phyloP scores from a whole-genome alignment of 192 early-diverging fungal genomes.

The Mortierella alpina region DNA sequence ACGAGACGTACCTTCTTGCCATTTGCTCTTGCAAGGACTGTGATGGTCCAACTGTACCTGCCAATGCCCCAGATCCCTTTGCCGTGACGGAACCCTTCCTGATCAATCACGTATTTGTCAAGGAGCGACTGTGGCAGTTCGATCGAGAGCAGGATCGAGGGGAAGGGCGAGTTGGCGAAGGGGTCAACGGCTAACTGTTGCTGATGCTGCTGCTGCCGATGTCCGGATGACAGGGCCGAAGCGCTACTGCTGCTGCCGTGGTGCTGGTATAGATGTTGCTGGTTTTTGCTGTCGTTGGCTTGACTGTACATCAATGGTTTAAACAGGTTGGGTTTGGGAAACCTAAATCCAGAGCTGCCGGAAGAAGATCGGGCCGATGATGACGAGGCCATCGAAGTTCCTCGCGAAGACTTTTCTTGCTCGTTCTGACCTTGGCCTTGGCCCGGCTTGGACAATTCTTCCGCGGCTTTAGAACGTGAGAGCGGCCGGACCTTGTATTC shows the following conservation, averaged over 20 bases:
- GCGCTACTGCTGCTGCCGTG: slow-evolving; percentile 10
- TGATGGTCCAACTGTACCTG: slow-evolving; percentile 47
- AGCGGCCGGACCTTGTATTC: slow-evolving; percentile 15
- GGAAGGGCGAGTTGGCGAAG: slow-evolving; percentile 40
- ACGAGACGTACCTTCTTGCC: slow-evolving; percentile 42
- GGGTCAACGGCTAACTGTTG: slow-evolving; percentile 21
- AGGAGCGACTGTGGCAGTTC: slow-evolving; percentile 42
- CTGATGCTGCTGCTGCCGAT: slow-evolving; percentile 6
- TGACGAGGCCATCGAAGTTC: slow-evolving; percentile 27
- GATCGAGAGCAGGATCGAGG: slow-evolving; percentile 30
- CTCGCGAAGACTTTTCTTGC: slow-evolving; percentile 16
- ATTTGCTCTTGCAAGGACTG: slow-evolving; percentile 32
- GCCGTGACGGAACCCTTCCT: slow-evolving; percentile 46
- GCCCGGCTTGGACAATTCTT: not conserved
- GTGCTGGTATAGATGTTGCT: slow-evolving; percentile 24
- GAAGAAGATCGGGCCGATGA: slow-evolving; percentile 57
- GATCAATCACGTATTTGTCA: slow-evolving; percentile 47
- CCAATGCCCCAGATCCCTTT: slow-evolving; percentile 53
- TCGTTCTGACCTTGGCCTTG: slow-evolving; percentile 1
- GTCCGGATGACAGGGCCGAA: slow-evolving; percentile 1
- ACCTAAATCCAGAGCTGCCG: slow-evolving; percentile 49
- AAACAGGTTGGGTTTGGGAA: slow-evolving; percentile 43
- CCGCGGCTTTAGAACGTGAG: not conserved
- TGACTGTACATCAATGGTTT: slow-evolving; percentile 44
- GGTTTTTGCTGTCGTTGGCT: slow-evolving; percentile 35